Conservation (phyloP, 2,329 filamentous ascomycete genomes). For the Didymosphaeria variabile region DNA sequence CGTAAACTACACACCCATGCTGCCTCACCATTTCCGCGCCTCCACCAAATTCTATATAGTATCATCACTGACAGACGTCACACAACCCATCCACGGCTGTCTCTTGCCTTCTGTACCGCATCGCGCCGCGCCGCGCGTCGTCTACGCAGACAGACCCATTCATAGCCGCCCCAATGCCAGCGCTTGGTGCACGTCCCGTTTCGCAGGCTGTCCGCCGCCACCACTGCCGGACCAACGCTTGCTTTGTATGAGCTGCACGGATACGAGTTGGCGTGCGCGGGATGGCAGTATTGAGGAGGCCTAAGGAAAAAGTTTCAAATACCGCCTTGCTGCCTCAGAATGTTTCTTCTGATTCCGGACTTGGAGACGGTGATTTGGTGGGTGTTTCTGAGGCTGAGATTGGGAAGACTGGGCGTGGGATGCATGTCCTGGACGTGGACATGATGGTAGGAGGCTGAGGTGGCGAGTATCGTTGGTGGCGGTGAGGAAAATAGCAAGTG, state of each 20-base stretch:
- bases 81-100: not conserved
- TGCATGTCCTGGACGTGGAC: not conserved
- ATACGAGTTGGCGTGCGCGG: not conserved
- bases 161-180: not conserved
- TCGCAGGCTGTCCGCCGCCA: slow-evolving; percentile 1
- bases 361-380: slow-evolving; percentile 3
- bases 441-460: not conserved
- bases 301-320: slow-evolving; percentile 10
- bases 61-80: not conserved
- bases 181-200: slow-evolving; percentile 3
- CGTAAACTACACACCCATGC: not conserved
- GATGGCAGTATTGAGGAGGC: slow-evolving; percentile 1
- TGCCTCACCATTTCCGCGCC: not conserved
- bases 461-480: not conserved
- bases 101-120: not conserved
- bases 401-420: not conserved
- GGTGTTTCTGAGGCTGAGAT: slow-evolving; percentile 5
- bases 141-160: slow-evolving; percentile 1
- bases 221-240: slow-evolving; percentile 6
- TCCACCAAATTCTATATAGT: not conserved
- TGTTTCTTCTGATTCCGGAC: slow-evolving; percentile 10
- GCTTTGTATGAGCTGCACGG: not conserved
- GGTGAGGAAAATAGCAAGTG: not conserved
- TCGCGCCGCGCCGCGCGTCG: slow-evolving; percentile 10
- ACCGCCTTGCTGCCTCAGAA: slow-evolving; percentile 14